These are phyloP conservation scores for Balamuthia mandrillaris DNA, from an alignment of 208 protist genomes.

Conservation along the genomic window DNA sequence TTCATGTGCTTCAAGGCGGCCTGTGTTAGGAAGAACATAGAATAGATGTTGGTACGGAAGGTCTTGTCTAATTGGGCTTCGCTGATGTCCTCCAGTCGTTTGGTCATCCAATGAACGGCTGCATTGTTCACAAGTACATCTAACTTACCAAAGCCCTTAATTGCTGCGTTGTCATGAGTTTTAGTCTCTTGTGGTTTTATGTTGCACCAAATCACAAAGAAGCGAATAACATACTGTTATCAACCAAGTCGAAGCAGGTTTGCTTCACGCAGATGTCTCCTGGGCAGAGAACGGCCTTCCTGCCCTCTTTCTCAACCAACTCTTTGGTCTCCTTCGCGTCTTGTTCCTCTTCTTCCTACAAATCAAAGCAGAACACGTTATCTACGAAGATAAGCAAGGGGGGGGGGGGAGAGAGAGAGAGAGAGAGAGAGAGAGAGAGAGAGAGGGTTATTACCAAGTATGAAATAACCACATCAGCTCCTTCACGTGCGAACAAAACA, in stretches of 20 bases:
- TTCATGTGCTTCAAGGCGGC: conserved; percentile 43
- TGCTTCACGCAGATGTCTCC: conserved; percentile 49
- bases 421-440: too few species aligned
- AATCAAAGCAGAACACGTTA: too few species aligned
- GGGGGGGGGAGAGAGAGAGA: too few species aligned
- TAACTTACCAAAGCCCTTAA: conserved; percentile 41
- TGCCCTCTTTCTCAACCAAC: conserved; percentile 55
- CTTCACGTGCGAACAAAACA: conserved; percentile 62
- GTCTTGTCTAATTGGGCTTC: conserved; percentile 56
- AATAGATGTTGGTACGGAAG: conserved; percentile 63
- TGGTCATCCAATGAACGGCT: neutral
- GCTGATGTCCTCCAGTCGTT: conserved; percentile 53
- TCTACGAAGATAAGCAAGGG: too few species aligned
- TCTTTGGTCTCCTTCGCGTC: conserved; percentile 58
- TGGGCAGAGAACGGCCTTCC: conserved; percentile 22
- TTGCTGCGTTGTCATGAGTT: too few species aligned
- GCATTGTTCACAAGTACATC: conserved; percentile 62
- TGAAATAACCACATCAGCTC: conserved; percentile 58
- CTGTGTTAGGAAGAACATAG: conserved; percentile 55
- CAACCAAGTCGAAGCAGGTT: conserved; percentile 51
- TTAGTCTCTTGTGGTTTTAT: too few species aligned
- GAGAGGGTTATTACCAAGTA: too few species aligned
- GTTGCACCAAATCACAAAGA: too few species aligned
- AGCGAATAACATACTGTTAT: too few species aligned
- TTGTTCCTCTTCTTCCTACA: neutral